Percentiles rank a stretch among this genome's conserved stretches.
These are phyloP conservation scores for Penicillium occitanis DNA, from an alignment of 2,329 filamentous ascomycete genomes.

Conservation along the genomic window DNA sequence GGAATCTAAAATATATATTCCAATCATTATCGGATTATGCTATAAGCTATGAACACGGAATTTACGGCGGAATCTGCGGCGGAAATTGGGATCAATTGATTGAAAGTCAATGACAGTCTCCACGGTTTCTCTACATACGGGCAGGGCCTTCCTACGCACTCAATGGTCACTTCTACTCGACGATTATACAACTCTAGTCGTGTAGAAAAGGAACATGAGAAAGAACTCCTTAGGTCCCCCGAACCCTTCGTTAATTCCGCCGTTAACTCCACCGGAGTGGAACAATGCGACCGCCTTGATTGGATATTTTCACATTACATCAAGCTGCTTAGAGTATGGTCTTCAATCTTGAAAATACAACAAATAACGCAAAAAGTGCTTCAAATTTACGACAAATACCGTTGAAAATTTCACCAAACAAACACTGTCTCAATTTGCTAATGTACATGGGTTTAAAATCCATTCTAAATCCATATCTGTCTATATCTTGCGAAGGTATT, in stretches of 20 bases:
- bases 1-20: no score
- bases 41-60: background rate
- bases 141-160: background rate
- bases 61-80: constrained; percentile 12
- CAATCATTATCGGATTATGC: no score
- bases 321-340: background rate
- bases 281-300: background rate
- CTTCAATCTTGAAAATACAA: background rate
- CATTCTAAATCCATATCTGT: no score
- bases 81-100: background rate
- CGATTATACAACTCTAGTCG: background rate
- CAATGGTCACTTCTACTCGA: background rate
- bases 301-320: background rate
- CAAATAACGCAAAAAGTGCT: background rate
- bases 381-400: background rate
- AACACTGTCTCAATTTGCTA: background rate
- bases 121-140: background rate
- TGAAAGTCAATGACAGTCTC: background rate
- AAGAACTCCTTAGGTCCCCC: background rate
- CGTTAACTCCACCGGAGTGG: background rate
- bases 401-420: background rate
- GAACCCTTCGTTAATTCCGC: background rate
- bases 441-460: background rate
- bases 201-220: background rate
- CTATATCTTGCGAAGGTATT: background rate